Conservation (phyloP, 164 flowering plant species). For the Berberis vulgaris region DNA sequence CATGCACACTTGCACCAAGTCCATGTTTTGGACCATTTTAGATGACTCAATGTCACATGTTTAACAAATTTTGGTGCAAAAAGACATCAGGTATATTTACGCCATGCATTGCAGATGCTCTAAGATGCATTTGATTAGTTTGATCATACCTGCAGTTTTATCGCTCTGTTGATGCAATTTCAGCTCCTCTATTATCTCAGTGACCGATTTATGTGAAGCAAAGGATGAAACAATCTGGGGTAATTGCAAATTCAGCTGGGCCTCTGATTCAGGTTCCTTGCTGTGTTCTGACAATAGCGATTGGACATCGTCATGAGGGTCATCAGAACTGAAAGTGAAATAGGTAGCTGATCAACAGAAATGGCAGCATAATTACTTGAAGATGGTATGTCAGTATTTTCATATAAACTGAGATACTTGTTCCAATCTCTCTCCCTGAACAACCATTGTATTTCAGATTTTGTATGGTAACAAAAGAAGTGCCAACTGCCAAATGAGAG, state of each 20-base stretch:
- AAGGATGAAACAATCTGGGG: slow-evolving; percentile 71
- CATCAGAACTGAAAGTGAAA: slow-evolving; percentile 58
- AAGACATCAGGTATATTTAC: too few species aligned
- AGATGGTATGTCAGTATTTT: too few species aligned
- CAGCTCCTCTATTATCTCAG: slow-evolving; percentile 58
- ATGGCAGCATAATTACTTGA: background rate
- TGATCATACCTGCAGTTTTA: slow-evolving; percentile 47
- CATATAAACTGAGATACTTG: too few species aligned
- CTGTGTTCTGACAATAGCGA: slow-evolving; percentile 38
- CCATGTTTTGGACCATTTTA: too few species aligned
- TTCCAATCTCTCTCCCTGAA: too few species aligned
- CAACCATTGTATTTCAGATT: too few species aligned
- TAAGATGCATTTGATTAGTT: background rate
- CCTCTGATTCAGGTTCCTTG: slow-evolving; percentile 47
- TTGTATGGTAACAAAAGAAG: too few species aligned
- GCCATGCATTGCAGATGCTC: too few species aligned
- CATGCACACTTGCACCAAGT: too few species aligned
- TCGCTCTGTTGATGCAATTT: slow-evolving; percentile 48
- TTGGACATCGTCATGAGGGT: slow-evolving; percentile 61
- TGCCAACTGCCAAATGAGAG: too few species aligned
- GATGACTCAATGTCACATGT: too few species aligned
- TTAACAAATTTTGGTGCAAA: too few species aligned
- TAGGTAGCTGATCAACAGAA: background rate
- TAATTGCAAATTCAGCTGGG: slow-evolving; percentile 53
- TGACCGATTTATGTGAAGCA: slow-evolving; percentile 48